phyloP scores from a whole-genome alignment of 2,329 filamentous ascomycete species.

The Ceratocystis albifundus region DNA sequence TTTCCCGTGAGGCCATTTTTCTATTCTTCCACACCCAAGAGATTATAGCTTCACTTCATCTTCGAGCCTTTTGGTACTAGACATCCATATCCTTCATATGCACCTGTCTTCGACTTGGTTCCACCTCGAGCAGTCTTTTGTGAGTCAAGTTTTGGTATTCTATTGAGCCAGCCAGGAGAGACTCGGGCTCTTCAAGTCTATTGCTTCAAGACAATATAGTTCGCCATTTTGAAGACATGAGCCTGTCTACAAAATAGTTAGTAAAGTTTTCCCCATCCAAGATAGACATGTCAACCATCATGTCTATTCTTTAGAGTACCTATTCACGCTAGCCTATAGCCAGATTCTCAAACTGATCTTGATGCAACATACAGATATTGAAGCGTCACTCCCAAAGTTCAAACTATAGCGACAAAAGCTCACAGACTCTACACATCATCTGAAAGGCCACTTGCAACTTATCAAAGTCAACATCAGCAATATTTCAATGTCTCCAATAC shows the following conservation, averaged over 20 bases:
- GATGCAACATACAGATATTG: too few species aligned
- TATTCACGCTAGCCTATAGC: too few species aligned
- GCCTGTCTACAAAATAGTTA: neutral
- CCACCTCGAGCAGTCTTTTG: neutral
- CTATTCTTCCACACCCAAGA: neutral
- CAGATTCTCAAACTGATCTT: too few species aligned
- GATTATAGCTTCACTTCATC: neutral
- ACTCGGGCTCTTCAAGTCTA: neutral
- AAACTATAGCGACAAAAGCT: neutral
- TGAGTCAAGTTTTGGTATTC: neutral
- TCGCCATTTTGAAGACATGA: neutral
- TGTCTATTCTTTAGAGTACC: too few species aligned
- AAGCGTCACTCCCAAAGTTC: too few species aligned
- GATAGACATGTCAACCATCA: too few species aligned
- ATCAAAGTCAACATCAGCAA: neutral
- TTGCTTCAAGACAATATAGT: neutral
- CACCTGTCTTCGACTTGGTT: neutral
- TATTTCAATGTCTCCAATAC: constrained; percentile 6
- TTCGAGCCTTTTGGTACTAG: neutral
- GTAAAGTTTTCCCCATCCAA: too few species aligned
- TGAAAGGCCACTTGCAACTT: neutral
- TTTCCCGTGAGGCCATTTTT: neutral
- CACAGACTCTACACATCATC: neutral
- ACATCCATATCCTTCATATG: neutral
- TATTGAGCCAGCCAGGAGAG: neutral